Percentiles rank a stretch among this genome's conserved stretches.
phyloP scores from a whole-genome alignment of 2,329 filamentous ascomycete species.

The Ceratocystis destructans region DNA sequence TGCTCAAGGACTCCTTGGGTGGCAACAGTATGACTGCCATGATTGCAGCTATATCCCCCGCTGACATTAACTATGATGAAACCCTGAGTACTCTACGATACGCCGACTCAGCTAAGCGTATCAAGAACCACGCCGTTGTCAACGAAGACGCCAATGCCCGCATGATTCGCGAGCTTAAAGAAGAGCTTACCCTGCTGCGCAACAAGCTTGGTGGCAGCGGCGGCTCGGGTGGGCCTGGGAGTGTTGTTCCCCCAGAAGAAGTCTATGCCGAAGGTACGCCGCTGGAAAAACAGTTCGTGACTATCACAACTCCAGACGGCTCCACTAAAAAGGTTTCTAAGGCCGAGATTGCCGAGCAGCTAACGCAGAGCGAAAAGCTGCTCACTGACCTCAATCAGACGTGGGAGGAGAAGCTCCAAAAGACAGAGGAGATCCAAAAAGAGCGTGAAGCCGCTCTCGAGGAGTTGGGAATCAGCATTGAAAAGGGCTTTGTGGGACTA shows the following conservation, averaged over 20 bases:
- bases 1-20: conserved; percentile 90
- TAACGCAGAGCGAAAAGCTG: conserved; percentile 91
- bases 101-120: conserved; percentile 92
- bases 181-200: conserved; percentile 74
- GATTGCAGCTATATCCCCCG: conserved; percentile 97
- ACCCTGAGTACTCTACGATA: conserved; percentile 91
- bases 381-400: conserved; percentile 94
- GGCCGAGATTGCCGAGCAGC: conserved; percentile 91
- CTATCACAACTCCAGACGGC: conserved; percentile 76
- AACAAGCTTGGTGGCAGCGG: conserved; percentile 58
- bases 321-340: conserved; percentile 91
- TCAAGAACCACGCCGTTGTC: conserved; percentile 99
- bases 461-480: conserved; percentile 95
- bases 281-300: conserved; percentile 89
- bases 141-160: conserved; percentile 98
- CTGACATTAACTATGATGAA: conserved; percentile 98
- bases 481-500: conserved; percentile 91
- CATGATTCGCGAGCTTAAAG: conserved; percentile 96
- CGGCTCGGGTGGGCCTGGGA: conserved; percentile 35
- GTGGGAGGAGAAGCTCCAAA: conserved; percentile 91
- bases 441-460: conserved; percentile 90
- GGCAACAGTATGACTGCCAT: conserved; percentile 99
- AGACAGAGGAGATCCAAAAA: conserved; percentile 95
- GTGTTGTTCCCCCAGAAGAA: conserved; percentile 50
- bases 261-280: conserved; percentile 88